A percentile compares a stretch with the other conserved stretches of the same genome.
Conservation (phyloP, 1,284 basidiomycete species). For the Microbotryum scabiosae region DNA sequence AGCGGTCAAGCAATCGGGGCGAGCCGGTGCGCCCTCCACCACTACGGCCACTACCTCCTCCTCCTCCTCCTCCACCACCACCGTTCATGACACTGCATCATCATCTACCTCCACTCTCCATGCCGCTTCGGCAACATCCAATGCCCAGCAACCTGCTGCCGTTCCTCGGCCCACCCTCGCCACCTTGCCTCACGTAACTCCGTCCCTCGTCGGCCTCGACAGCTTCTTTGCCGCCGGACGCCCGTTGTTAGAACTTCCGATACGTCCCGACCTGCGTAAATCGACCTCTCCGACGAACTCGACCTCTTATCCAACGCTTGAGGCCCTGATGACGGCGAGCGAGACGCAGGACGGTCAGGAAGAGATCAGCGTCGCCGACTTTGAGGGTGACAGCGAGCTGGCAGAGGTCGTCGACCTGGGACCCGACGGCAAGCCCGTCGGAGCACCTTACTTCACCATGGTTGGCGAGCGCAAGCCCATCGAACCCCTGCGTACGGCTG, state of each 20-base stretch:
- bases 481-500: slow-evolving; percentile 7
- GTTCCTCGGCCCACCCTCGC: too few species aligned
- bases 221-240: slow-evolving; percentile 27
- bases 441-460: slow-evolving; percentile 16
- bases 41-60: too few species aligned
- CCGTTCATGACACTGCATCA: too few species aligned
- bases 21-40: too few species aligned
- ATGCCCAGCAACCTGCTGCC: too few species aligned
- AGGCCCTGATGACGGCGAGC: neutral
- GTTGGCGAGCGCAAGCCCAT: slow-evolving; percentile 3
- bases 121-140: too few species aligned
- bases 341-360: neutral
- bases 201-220: slow-evolving; percentile 21
- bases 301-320: neutral
- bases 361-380: neutral
- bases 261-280: slow-evolving; percentile 18
- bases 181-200: slow-evolving; percentile 20
- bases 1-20: too few species aligned
- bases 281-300: neutral
- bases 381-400: slow-evolving; percentile 4
- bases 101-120: too few species aligned
- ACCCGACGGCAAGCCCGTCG: slow-evolving; percentile 17
- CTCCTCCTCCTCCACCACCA: too few species aligned
- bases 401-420: slow-evolving; percentile 24
- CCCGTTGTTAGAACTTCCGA: slow-evolving; percentile 29